phyloP scores from a whole-genome alignment of 2,329 filamentous ascomycete species.

The Colletotrichum tabaci region DNA sequence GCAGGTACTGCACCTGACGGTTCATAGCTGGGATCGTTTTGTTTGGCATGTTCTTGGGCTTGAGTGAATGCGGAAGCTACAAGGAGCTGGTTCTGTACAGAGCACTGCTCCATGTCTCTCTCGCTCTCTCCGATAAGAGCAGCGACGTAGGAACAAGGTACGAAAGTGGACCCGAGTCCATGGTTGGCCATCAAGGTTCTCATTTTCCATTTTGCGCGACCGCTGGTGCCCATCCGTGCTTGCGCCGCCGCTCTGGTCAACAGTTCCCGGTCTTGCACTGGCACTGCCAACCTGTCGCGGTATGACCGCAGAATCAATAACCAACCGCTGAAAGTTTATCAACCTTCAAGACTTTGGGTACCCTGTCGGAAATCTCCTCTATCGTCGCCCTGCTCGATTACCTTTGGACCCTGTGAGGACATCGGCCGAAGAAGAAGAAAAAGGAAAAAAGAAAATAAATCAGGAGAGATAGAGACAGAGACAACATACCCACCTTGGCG shows the following conservation, averaged over 20 bases:
- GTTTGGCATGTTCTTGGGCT: neutral
- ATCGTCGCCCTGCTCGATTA: neutral
- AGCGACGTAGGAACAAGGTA: conserved; percentile 30
- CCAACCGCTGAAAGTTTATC: conserved; percentile 24
- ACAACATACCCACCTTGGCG: conserved; percentile 12
- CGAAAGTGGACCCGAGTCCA: conserved; percentile 17
- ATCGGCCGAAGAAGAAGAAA: neutral
- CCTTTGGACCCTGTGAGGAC: neutral
- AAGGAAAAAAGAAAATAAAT: neutral
- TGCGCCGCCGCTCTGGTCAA: conserved; percentile 28
- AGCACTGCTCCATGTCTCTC: too few species aligned
- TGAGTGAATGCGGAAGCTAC: neutral
- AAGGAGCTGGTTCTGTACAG: neutral
- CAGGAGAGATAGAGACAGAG: neutral
- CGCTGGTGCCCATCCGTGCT: conserved; percentile 2
- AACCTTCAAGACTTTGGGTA: neutral
- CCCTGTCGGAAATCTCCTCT: neutral
- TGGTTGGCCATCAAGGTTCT: conserved; percentile 40
- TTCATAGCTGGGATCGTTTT: neutral
- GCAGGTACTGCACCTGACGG: neutral
- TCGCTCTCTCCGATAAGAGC: conserved; percentile 21
- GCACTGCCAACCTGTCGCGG: neutral
- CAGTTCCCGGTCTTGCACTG: conserved; percentile 12
- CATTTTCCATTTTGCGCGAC: conserved; percentile 26
- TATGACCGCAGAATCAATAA: neutral